Percentiles rank a stretch among this genome's conserved stretches.
phyloP scores from a whole-genome alignment of 345 rosid genomes.

The Arabidopsis thaliana region DNA sequence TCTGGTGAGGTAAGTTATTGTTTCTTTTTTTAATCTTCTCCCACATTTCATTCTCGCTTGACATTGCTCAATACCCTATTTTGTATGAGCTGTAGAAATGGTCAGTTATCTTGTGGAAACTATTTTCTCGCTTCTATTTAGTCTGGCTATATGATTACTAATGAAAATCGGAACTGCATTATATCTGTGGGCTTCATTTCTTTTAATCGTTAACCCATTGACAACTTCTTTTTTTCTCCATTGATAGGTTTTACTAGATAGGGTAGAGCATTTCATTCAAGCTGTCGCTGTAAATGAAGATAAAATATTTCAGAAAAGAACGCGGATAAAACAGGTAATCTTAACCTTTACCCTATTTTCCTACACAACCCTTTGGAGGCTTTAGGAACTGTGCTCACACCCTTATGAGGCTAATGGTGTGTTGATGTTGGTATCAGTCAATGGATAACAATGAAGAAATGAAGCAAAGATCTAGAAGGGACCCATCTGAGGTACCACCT shows the following conservation, averaged over 20 bases:
- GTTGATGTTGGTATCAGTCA: slow-evolving; percentile 56
- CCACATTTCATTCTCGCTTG: slow-evolving; percentile 8
- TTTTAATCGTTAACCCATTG: not conserved
- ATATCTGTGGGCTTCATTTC: not conserved
- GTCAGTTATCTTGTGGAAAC: slow-evolving; percentile 1
- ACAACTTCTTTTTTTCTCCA: slow-evolving; percentile 7
- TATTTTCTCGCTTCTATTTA: slow-evolving; percentile 1
- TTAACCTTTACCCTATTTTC: not conserved
- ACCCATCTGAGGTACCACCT: slow-evolving; percentile 60
- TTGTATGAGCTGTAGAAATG: slow-evolving; percentile 24
- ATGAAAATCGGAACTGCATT: slow-evolving; percentile 16
- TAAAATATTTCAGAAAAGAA: slow-evolving; percentile 95
- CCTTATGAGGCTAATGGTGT: slow-evolving; percentile 24
- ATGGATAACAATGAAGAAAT: slow-evolving; percentile 74
- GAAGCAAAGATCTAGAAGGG: slow-evolving; percentile 76
- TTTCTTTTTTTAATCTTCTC: not conserved
- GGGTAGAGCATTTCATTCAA: slow-evolving; percentile 90
- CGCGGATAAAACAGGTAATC: slow-evolving; percentile 83
- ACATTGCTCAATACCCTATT: slow-evolving; percentile 1
- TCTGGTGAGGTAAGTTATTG: slow-evolving; percentile 89
- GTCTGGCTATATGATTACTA: slow-evolving; percentile 15
- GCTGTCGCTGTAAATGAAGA: slow-evolving; percentile 84
- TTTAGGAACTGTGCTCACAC: slow-evolving; percentile 23
- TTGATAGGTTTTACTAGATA: slow-evolving; percentile 73
- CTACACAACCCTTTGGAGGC: slow-evolving; percentile 6